Base-by-base conservation (phyloP, 2,329 filamentous ascomycete genomes). In the Tolypocladium pustulatum region DNA sequence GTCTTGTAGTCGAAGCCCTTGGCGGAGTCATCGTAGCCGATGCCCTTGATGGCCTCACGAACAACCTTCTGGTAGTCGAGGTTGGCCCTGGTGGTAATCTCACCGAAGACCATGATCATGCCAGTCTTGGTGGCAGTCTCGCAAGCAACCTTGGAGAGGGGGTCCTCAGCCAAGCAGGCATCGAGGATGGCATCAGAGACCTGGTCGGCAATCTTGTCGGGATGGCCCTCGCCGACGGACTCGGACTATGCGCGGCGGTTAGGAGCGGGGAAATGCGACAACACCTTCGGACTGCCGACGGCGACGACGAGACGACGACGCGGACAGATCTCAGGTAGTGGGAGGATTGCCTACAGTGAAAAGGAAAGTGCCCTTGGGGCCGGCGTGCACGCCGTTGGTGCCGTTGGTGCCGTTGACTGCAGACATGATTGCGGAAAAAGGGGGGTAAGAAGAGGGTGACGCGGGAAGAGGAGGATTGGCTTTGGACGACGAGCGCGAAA, bases 1-100 rank as follows among this genome's bases (percentile, higher is more conserved):
- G 94, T 99, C 88, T 97, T 97, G 91, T 97, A 96, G 82, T 99
- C 94, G 79, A 99, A 99, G 64, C 94, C 94, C 87, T 99, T 99
- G 71, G 84, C 82, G 59, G 94, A 97, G 78, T 89, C 85, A 80
- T 99, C 94, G 80, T 97, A 99, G 71, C 94, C 94, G 73, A 99
- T 99, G 74, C 96, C 93, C 86, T 96, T 93, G 85, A 99, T 91
- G 74, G 92, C 86, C 65, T 87, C 78, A 76, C 94, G 93, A 76
- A 99, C 91, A 71, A 97, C 83, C 83, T 92, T 96, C 79, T 99
- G 94, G 88, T 97, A 99, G 84, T 99, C 94, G 69, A 97, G 81
- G 68, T 81, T 83, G 78, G 93, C 87, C 82, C 96, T 94, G 81
- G 94, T 97, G 78, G 91, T 95, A 78, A 99, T 99, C 78, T 99